A percentile compares a stretch with the other conserved stretches of the same genome.
These are phyloP conservation scores for Gelatoporia subvermispora DNA, from an alignment of 768 basidiomycete species.

Conservation along the genomic window DNA sequence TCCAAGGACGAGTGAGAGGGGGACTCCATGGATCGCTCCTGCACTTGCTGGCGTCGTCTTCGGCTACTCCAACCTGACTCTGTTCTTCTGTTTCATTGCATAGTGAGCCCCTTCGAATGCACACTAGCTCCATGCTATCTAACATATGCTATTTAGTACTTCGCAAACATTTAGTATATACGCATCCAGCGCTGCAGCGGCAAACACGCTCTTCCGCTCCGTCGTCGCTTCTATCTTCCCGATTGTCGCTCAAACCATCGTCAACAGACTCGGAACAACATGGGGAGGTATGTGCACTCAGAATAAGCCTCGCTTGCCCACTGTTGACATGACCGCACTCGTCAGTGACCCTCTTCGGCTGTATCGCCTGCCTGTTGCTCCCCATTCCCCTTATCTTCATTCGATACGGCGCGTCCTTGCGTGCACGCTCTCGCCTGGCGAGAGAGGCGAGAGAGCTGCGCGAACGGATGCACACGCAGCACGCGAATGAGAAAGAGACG, in stretches of 20 bases:
- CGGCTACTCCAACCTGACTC: conserved; percentile 14
- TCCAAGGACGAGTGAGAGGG: conserved; percentile 16
- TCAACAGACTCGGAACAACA: conserved; percentile 16
- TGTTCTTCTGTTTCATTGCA: conserved; percentile 18
- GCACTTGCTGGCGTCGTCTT: conserved; percentile 19
- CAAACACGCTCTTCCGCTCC: conserved; percentile 16
- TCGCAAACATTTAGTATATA: conserved; percentile 15
- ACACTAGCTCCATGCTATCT: too few species aligned
- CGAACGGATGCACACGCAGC: conserved; percentile 7
- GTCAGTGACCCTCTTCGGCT: conserved; percentile 19
- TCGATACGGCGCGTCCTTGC: conserved; percentile 17
- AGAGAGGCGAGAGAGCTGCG: conserved; percentile 11
- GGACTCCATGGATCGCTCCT: conserved; percentile 18
- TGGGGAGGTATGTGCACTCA: conserved; percentile 15
- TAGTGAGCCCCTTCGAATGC: conserved; percentile 16
- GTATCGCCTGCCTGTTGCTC: conserved; percentile 15
- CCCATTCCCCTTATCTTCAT: conserved; percentile 22
- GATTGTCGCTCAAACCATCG: conserved; percentile 12
- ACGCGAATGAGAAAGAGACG: background rate
- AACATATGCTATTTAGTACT: conserved; percentile 3
- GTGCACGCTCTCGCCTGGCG: conserved; percentile 17
- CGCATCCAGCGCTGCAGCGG: conserved; percentile 15
- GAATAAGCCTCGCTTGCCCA: background rate
- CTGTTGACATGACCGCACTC: background rate
- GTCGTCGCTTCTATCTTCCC: conserved; percentile 17